Evolutionary conservation across 768 basidiomycete species (phyloP).

Genomic region (Royoungia palumana): DNA sequence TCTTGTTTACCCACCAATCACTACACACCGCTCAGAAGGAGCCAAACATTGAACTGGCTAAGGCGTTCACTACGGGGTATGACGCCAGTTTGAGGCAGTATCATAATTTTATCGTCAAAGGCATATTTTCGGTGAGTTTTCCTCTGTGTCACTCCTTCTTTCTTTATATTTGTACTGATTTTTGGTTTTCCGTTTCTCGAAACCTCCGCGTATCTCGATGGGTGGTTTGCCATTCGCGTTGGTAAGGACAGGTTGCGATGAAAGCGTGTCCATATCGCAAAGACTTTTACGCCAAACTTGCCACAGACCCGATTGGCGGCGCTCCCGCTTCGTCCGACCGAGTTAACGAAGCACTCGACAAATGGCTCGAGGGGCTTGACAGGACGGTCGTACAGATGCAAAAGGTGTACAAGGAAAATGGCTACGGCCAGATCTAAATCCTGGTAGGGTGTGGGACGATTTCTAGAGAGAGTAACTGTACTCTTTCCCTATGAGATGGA

Average conservation of each 20-base stretch:
- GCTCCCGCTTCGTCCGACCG: slow-evolving; percentile 41
- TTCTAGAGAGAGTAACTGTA: too few species aligned
- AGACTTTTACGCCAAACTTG: slow-evolving; percentile 62
- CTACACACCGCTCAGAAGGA: slow-evolving; percentile 71
- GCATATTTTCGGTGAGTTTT: slow-evolving; percentile 49
- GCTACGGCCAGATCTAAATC: slow-evolving; percentile 42
- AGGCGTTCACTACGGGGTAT: slow-evolving; percentile 79
- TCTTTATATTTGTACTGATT: too few species aligned
- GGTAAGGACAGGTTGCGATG: slow-evolving; percentile 42
- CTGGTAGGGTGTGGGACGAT: too few species aligned
- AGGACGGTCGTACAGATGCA: slow-evolving; percentile 48
- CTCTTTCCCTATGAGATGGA: too few species aligned
- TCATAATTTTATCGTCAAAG: slow-evolving; percentile 74
- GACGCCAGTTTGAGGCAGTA: slow-evolving; percentile 76
- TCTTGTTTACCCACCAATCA: slow-evolving; percentile 84
- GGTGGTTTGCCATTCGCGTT: too few species aligned
- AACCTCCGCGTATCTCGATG: too few species aligned
- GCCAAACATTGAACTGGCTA: slow-evolving; percentile 49
- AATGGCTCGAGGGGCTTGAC: slow-evolving; percentile 62
- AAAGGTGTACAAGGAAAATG: slow-evolving; percentile 52
- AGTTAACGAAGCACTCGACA: slow-evolving; percentile 50
- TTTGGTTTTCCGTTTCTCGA: too few species aligned
- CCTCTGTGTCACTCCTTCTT: too few species aligned
- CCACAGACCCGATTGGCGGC: slow-evolving; percentile 56
- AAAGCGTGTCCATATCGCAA: slow-evolving; percentile 58